Base-by-base conservation (phyloP, 371 early-diverging fungal species). In the Cokeromyces recurvatus region DNA sequence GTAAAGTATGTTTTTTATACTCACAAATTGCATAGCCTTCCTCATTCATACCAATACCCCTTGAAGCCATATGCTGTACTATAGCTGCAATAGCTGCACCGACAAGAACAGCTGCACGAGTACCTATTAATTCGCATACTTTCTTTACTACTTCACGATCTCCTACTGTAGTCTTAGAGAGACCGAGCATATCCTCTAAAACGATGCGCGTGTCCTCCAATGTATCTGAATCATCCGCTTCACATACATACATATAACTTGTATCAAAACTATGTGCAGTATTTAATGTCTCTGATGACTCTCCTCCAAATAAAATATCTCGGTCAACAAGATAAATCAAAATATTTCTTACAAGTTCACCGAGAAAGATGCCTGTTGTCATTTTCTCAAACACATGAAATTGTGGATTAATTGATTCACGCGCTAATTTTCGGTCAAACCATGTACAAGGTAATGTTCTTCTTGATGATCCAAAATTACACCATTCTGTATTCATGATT, bases 301-400 rank as follows among this genome's bases (percentile, higher is more conserved):
- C 35, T 9, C 35, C 35, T 5, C 35, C 35, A 34, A 34, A 34
- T n/a, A 94, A 58, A 17, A 84, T 67, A 45, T 84, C 88, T 57
- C 75, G 77, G 52, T 85, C 81, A 31, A 87, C 79, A 32, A 93
- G 80, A 57, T 94, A 86, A 23, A 89, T 74, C 10, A 89, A 52
- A 25, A 86, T 82, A 48, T 79, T 77, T 34, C 97, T 81, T 17
- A 82, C 83, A 15, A 96, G 59, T 66, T 96, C 97, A 40, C 95
- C 95, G 34, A 96, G 62, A 62, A 92, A 94, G 53, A 90, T 81
- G n/a, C 95, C 95, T n/a, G 91, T 87, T n/a, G 94, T 86, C 87
- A 94, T 86, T 66, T 97, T 95, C 57, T 94, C 95, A 66, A 90
- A 91, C 34, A 86, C 79, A 62, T 94, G 93, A 59, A 80, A 71